These are phyloP conservation scores for Torrubiellomyces zombiae DNA, from an alignment of 2,329 filamentous ascomycete species.

Conservation along the genomic window DNA sequence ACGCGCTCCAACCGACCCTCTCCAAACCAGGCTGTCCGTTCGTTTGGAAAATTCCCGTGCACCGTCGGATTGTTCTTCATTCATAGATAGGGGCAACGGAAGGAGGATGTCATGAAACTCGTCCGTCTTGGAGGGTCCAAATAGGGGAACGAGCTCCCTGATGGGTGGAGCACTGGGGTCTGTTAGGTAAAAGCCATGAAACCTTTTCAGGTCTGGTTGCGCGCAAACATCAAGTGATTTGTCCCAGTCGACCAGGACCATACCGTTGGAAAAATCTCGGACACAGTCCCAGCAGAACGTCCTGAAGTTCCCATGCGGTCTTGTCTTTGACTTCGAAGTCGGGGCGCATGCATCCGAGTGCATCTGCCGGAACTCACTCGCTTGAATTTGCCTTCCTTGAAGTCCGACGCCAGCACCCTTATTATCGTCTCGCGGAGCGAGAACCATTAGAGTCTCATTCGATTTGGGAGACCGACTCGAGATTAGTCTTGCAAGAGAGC, in stretches of 20 bases:
- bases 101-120: constrained; percentile 66
- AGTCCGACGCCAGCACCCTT: no score
- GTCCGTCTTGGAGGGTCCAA: constrained; percentile 56
- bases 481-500: constrained; percentile 13
- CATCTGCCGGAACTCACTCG: constrained; percentile 22
- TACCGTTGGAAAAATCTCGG: constrained; percentile 46
- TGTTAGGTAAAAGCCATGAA: constrained; percentile 58
- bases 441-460: constrained; percentile 2
- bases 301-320: constrained; percentile 45
- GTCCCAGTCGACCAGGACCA: constrained; percentile 51
- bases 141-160: constrained; percentile 53
- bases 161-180: constrained; percentile 45
- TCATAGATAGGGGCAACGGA: constrained; percentile 32
- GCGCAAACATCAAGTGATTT: constrained; percentile 52
- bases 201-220: constrained; percentile 56
- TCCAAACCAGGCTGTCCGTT: constrained; percentile 54
- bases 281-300: constrained; percentile 49
- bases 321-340: constrained; percentile 39
- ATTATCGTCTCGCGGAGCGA: no score
- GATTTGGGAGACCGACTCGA: constrained; percentile 10
- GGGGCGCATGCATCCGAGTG: constrained; percentile 40
- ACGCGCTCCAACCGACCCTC: constrained; percentile 47
- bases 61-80: constrained; percentile 26
- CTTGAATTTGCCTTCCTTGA: constrained; percentile 5
- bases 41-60: constrained; percentile 40